phyloP scores from a whole-genome alignment of 192 early-diverging fungal species.

The Lobosporangium transversale region DNA sequence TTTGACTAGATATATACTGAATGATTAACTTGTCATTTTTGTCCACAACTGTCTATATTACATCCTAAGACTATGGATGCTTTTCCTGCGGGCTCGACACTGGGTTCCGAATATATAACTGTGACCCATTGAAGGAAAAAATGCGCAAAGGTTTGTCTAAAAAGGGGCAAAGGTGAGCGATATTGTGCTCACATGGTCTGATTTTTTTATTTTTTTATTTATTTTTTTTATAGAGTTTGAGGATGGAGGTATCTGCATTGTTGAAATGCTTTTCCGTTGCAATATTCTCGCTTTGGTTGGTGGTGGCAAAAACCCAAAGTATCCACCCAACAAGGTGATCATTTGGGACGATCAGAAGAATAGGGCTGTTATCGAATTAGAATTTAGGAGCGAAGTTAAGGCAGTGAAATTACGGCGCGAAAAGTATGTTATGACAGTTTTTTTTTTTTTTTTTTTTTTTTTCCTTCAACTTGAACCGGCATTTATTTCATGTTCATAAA shows the following conservation, averaged over 20 bases:
- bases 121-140: conserved; percentile 85
- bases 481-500: neutral
- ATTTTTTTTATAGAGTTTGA: conserved; percentile 68
- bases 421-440: conserved; percentile 62
- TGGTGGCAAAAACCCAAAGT: conserved; percentile 83
- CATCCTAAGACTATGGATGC: conserved; percentile 80
- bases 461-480: neutral
- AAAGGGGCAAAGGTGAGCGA: too few relatives aligned
- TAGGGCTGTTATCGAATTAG: conserved; percentile 76
- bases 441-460: too few relatives aligned
- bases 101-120: conserved; percentile 88
- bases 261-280: conserved; percentile 86
- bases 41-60: too few relatives aligned
- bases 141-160: conserved; percentile 67
- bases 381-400: conserved; percentile 83
- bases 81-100: conserved; percentile 84
- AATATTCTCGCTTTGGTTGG: conserved; percentile 91
- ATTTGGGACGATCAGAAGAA: conserved; percentile 87
- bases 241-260: conserved; percentile 84
- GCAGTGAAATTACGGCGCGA: conserved; percentile 82
- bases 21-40: too few relatives aligned
- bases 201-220: neutral
- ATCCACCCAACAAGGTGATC: conserved; percentile 87
- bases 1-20: too few relatives aligned
- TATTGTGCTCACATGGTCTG: neutral